These are phyloP conservation scores for Thermothielavioides terrestris DNA, from an alignment of 495 filamentous ascomycete species.

Conservation along the genomic window DNA sequence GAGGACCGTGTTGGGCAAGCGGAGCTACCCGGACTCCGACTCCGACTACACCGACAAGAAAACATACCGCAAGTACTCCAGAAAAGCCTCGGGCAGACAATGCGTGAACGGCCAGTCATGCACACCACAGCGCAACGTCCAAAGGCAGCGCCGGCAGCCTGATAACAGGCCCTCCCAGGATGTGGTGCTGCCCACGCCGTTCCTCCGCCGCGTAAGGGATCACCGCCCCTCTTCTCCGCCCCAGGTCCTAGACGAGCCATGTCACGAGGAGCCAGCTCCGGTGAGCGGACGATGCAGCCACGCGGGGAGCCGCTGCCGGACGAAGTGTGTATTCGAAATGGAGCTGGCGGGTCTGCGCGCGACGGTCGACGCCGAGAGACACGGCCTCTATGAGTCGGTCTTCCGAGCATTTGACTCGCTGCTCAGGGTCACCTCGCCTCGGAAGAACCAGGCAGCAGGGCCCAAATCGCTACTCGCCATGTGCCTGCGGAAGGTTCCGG, in stretches of 20 bases:
- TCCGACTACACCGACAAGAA: conserved; percentile 10
- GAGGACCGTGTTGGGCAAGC: conserved; percentile 12
- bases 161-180: conserved; percentile 12
- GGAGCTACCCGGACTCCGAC: conserved; percentile 9
- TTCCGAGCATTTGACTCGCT: conserved; percentile 42
- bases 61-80: conserved; percentile 18
- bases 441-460: conserved; percentile 7
- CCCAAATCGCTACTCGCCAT: conserved; percentile 53
- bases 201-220: conserved; percentile 20
- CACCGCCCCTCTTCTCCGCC: conserved; percentile 16
- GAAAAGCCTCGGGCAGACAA: conserved; percentile 12
- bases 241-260: background rate
- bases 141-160: conserved; percentile 4
- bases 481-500: conserved; percentile 53
- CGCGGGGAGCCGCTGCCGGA: background rate
- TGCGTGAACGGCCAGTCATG: background rate
- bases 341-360: conserved; percentile 12
- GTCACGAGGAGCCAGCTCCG: background rate
- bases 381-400: conserved; percentile 25
- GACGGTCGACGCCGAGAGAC: background rate
- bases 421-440: conserved; percentile 34
- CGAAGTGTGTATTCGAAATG: conserved; percentile 12
- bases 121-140: conserved; percentile 12
- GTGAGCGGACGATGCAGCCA: conserved; percentile 8
- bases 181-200: conserved; percentile 19